These are phyloP conservation scores for Wickerhamomyces bovis DNA, from an alignment of 805 yeast species.

Conservation along the genomic window DNA sequence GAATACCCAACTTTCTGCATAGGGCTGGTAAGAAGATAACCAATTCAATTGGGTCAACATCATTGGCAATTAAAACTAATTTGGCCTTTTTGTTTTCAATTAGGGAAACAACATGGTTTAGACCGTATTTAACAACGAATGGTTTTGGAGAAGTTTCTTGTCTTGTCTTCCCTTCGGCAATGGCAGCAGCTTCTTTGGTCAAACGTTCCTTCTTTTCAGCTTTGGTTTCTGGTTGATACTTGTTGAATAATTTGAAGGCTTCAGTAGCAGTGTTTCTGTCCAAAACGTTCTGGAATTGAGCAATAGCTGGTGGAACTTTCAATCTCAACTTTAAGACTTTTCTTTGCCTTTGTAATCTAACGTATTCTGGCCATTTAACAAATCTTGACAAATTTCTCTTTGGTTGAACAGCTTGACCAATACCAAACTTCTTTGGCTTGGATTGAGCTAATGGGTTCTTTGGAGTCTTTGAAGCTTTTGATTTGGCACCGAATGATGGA, in stretches of 20 bases:
- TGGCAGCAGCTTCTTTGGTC: slow-evolving; percentile 97
- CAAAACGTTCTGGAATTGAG: slow-evolving; percentile 92
- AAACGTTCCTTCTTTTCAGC: slow-evolving; percentile 99
- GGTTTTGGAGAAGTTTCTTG: slow-evolving; percentile 97
- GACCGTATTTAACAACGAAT: slow-evolving; percentile 94
- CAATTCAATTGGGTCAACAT: slow-evolving; percentile 98
- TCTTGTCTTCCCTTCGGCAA: slow-evolving; percentile 96
- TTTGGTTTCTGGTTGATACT: slow-evolving; percentile 97
- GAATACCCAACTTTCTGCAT: slow-evolving; percentile 99
- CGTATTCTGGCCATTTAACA: slow-evolving; percentile 99
- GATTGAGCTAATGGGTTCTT: slow-evolving; percentile 87
- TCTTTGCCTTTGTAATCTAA: slow-evolving; percentile 98
- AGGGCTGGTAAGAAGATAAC: slow-evolving; percentile 97
- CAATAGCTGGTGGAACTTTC: slow-evolving; percentile 98
- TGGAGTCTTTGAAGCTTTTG: slow-evolving; percentile 48
- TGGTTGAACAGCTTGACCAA: slow-evolving; percentile 94
- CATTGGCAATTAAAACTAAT: slow-evolving; percentile 96
- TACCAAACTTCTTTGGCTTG: slow-evolving; percentile 89
- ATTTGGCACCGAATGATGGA: slow-evolving; percentile 74
- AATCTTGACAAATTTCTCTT: slow-evolving; percentile 94
- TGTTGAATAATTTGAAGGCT: slow-evolving; percentile 95
- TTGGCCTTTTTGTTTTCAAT: slow-evolving; percentile 98
- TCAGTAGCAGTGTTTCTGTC: slow-evolving; percentile 99
- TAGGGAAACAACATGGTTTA: slow-evolving; percentile 96
- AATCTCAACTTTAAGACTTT: slow-evolving; percentile 92